Evolutionary conservation across 2,329 filamentous ascomycete species (phyloP), one percentile per base, ranked within the genome.

Genomic region (Nemania abortiva): DNA sequence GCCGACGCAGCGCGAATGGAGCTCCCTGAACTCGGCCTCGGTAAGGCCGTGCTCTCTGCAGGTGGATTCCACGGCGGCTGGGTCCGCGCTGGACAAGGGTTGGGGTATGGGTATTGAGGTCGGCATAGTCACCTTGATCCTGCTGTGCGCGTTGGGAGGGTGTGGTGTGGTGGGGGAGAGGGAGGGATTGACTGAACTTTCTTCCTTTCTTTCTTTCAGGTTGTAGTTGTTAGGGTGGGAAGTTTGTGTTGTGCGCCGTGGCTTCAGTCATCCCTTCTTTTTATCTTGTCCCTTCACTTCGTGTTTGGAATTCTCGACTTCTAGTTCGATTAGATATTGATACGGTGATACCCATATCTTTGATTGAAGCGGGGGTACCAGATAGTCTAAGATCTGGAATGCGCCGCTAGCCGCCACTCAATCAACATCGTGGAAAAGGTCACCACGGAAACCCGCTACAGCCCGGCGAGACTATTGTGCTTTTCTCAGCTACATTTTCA

Each of bases 1-100:
- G 6, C 88, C 88, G 62, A 88, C 84, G 73, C 91, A 90, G 77
- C 87, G 85, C 66, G 83, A 80, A 62, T 86, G 87, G 56, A 97
- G 87, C 50, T 84, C 83, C 68, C 84, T 79, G 78, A 97, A 88
- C 79, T 97, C 91, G 57, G 83, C 79, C 18, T 81, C 78, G 10
- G 88, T 89, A 52, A 97, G 83, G 77, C 78, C 79, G 78, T 86
- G 80, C 37, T 78, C 73, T 15, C 71, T 58, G 77, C 83, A 84
- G 47, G 79, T 79, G 15, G 74, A 42, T 39, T 77, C 73, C 47
- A 82, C 77, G 5, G 70, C 58, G 2, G 63, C 52, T n/a, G 73
- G 54, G 62, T 76, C 75, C 18, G 73, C 70, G 70, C 78, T 79
- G 22, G 76, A 76, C 39, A 75, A 57, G 54, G 45, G 72, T 15